Conservation (phyloP, 2,329 filamentous ascomycete species). For the Epichloe uncinata region DNA sequence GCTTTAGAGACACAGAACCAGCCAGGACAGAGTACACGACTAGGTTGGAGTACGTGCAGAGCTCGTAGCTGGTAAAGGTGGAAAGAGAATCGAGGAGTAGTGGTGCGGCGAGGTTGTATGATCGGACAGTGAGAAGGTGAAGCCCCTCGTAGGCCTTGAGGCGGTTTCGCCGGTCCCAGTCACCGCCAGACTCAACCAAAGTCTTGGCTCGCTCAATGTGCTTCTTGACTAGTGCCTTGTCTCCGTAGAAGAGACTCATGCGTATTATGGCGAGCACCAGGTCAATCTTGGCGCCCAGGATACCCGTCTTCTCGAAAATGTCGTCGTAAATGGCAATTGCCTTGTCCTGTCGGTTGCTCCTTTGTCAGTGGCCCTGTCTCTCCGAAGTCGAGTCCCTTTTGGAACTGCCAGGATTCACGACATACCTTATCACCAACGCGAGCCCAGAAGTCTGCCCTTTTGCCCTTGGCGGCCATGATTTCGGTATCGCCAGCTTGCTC, state of each 20-base stretch:
- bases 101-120: constrained; percentile 79
- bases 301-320: constrained; percentile 92
- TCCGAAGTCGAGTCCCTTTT: neutral
- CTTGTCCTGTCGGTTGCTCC: constrained; percentile 56
- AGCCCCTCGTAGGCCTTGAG: constrained; percentile 97
- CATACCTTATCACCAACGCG: constrained; percentile 87
- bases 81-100: constrained; percentile 92
- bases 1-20: constrained; percentile 85
- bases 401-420: neutral
- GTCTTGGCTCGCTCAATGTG: constrained; percentile 79
- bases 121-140: constrained; percentile 81
- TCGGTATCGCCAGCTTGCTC: constrained; percentile 96
- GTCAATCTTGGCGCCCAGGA: constrained; percentile 94
- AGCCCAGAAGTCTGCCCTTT: constrained; percentile 93
- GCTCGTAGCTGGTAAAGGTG: constrained; percentile 96
- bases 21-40: constrained; percentile 94
- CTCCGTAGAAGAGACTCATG: constrained; percentile 89
- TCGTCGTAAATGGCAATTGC: constrained; percentile 85
- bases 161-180: constrained; percentile 96
- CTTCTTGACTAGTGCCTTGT: constrained; percentile 86
- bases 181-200: constrained; percentile 86
- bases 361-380: neutral
- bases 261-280: constrained; percentile 93
- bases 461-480: constrained; percentile 81
- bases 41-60: constrained; percentile 90